These are phyloP conservation scores for Fusarium verticillioides DNA, from an alignment of 2,329 filamentous ascomycete species.

Conservation along the genomic window DNA sequence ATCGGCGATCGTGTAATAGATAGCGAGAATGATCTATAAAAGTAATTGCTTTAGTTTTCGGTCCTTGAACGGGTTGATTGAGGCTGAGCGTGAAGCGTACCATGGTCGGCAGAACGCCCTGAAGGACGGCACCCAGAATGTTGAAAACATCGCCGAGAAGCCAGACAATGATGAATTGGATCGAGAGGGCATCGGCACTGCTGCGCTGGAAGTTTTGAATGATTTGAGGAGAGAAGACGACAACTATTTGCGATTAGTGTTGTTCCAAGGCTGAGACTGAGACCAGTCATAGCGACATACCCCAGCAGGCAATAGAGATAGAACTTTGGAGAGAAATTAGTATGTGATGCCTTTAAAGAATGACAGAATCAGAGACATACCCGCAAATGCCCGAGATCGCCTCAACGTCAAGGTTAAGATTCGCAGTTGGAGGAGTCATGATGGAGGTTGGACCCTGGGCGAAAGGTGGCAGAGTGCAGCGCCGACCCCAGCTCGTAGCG, in stretches of 20 bases:
- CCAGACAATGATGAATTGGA: slow-evolving; percentile 95
- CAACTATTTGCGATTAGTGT: slow-evolving; percentile 62
- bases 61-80: neutral
- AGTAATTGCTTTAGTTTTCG: slow-evolving; percentile 22
- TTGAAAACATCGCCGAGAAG: slow-evolving; percentile 96
- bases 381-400: slow-evolving; percentile 93
- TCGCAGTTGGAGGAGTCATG: slow-evolving; percentile 66
- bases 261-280: neutral
- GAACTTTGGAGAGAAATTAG: slow-evolving; percentile 65
- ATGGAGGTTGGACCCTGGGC: slow-evolving; percentile 30
- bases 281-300: slow-evolving; percentile 42
- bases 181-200: slow-evolving; percentile 87
- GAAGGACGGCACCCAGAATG: slow-evolving; percentile 89
- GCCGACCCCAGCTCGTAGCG: slow-evolving; percentile 15
- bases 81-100: slow-evolving; percentile 50
- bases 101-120: slow-evolving; percentile 95
- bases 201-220: slow-evolving; percentile 90
- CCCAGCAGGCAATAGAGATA: slow-evolving; percentile 96
- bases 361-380: slow-evolving; percentile 60
- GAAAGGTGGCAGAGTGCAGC: slow-evolving; percentile 26
- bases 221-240: slow-evolving; percentile 97
- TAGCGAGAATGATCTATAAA: slow-evolving; percentile 80
- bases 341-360: neutral
- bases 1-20: slow-evolving; percentile 94
- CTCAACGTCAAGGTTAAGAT: slow-evolving; percentile 83